Base-by-base conservation (phyloP, 768 basidiomycete species). In the Boletus coccyginus region DNA sequence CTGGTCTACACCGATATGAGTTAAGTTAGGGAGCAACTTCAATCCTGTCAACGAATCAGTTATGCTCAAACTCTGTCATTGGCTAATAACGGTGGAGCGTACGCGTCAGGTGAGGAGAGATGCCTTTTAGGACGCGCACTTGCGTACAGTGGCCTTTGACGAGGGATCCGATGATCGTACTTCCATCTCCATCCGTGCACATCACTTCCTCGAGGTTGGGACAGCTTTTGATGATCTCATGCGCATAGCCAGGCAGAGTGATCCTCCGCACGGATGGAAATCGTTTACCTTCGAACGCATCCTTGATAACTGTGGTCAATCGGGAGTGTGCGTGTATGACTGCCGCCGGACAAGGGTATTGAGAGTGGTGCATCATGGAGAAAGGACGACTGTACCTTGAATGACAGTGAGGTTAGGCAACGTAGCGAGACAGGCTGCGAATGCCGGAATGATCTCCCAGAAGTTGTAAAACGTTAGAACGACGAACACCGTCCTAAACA, bases 261-360 rank as follows among this genome's bases (percentile, higher is more conserved):
- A 60, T 55, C 29, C 24, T 65, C 46, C 40, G 49, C 7, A 57
- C 56, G 0, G 47, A 40, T 1, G 57, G 59, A 38, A 65, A 56
- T 51, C 6, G 47, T 45, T 45, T 46, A 7, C 49, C 53, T 41
- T 43, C 33, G 21, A 65, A 57, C 27, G 16, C 46, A 3, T 53
- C 31, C 44, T 55, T 52, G 42, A 68, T 51, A 6, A 21, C 21
- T 2, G 55, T 45, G 3, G 36, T 42, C 53, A 46, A 57, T 3
- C 19, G 29, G 2, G 32, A 39, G 19, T 43, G 44, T 2, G 55
- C 38, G 8, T 56, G 40, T 14, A 60, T 36, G 21, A 60, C 52
- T 62, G 21, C 21, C 21, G 32, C 24, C 40, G 16, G 21, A 44
- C 36, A 5, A n/a, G 12, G 24, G 16, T 5, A 16, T 7, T 19